Evolutionary conservation across 768 basidiomycete species (phyloP).

Genomic region (Floccularia luteovirens): DNA sequence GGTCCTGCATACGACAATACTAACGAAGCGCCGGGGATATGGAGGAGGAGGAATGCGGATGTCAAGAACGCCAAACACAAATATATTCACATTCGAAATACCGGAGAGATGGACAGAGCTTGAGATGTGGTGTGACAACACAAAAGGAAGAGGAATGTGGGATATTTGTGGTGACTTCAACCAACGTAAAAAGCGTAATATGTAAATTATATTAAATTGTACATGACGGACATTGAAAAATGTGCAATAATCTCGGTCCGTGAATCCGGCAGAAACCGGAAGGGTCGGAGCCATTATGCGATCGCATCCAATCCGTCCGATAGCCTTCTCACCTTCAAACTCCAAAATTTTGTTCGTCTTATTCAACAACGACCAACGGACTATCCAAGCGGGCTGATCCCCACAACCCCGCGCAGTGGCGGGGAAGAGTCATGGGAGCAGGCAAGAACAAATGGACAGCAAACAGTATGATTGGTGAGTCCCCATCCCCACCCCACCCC

Average conservation of each 20-base stretch:
- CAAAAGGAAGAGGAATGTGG: conserved; percentile 22
- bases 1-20: conserved; percentile 18
- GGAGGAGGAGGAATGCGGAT: conserved; percentile 11
- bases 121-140: conserved; percentile 27
- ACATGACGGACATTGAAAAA: not conserved
- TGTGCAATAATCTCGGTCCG: not conserved
- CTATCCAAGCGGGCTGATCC: conserved; percentile 13
- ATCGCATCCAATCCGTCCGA: not conserved
- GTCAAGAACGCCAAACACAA: conserved; percentile 11
- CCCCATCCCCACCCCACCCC: conserved; percentile 8
- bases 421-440: conserved; percentile 64
- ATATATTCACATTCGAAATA: conserved; percentile 19
- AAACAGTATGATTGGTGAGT: conserved; percentile 77
- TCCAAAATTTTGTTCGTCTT: too few relatives aligned
- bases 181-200: not conserved
- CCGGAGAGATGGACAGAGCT: conserved; percentile 22
- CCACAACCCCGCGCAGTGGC: conserved; percentile 45
- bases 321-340: not conserved
- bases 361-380: conserved; percentile 8
- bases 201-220: not conserved
- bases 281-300: conserved; percentile 1
- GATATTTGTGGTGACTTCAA: conserved; percentile 13
- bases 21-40: conserved; percentile 17
- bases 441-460: conserved; percentile 57
- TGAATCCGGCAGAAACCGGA: conserved; percentile 14